Percentiles rank a stretch among this genome's conserved stretches.
phyloP scores from a whole-genome alignment of 305 asterid genomes.

The Fraxinus nigra region DNA sequence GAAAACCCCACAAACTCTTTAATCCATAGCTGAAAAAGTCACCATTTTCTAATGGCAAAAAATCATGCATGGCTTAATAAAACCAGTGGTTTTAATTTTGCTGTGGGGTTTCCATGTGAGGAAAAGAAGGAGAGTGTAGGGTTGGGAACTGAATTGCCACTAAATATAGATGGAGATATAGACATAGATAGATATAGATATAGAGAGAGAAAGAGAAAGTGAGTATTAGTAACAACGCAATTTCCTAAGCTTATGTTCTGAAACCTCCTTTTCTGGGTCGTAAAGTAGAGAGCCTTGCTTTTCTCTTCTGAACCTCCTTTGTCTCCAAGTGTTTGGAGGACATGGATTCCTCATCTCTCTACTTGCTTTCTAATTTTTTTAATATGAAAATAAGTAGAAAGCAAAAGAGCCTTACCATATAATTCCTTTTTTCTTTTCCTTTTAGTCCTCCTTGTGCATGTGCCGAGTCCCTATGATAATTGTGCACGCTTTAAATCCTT shows the following conservation, averaged over 20 bases:
- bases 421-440: not conserved
- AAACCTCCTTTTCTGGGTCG: conserved; percentile 47
- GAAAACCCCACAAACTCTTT: conserved; percentile 20
- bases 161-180: conserved; percentile 33
- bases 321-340: conserved; percentile 59
- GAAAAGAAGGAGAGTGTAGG: conserved; percentile 21
- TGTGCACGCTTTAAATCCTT: not conserved
- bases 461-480: not conserved
- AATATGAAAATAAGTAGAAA: conserved; percentile 21
- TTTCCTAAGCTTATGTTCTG: conserved; percentile 38
- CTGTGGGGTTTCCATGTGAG: conserved; percentile 17
- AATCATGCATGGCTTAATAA: conserved; percentile 19
- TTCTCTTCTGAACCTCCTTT: conserved; percentile 48
- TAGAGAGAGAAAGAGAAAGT: not conserved
- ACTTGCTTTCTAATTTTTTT: not conserved
- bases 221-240: conserved; percentile 33
- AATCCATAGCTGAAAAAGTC: not conserved
- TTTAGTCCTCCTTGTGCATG: not conserved
- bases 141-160: conserved; percentile 26
- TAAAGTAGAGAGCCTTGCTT: conserved; percentile 50
- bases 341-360: conserved; percentile 43
- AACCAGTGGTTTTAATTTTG: not conserved
- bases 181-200: conserved; percentile 16
- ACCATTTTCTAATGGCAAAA: conserved; percentile 16
- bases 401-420: not conserved